phyloP scores from a whole-genome alignment of 345 rosid species.

The Citrus maxima region DNA sequence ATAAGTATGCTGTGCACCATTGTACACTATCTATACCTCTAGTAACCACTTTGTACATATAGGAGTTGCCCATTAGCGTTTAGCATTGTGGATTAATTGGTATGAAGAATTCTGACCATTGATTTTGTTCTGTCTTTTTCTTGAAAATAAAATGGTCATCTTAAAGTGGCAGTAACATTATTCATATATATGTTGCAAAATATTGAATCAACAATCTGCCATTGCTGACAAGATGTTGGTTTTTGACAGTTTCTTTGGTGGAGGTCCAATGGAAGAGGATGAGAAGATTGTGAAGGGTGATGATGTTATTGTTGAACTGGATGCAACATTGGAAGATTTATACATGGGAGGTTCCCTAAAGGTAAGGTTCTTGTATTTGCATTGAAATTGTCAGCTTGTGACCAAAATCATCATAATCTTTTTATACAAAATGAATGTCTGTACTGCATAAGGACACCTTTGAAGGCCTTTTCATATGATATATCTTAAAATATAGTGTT shows the following conservation, averaged over 20 bases:
- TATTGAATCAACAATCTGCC: not conserved
- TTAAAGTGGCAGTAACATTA: not conserved
- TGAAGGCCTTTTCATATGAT: not conserved
- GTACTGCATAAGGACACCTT: not conserved
- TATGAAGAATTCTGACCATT: not conserved
- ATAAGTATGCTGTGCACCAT: not conserved
- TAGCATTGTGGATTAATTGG: not conserved
- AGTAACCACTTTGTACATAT: not conserved
- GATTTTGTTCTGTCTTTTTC: not conserved
- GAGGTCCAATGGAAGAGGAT: constrained; percentile 85
- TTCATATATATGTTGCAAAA: not conserved
- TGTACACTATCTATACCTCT: not conserved
- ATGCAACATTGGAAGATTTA: constrained; percentile 89
- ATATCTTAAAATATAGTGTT: not conserved
- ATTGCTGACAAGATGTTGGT: constrained; percentile 3
- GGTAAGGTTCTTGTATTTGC: constrained; percentile 36
- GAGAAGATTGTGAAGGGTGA: constrained; percentile 87
- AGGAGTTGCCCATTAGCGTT: not conserved
- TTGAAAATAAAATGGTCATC: not conserved
- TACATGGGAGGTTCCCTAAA: constrained; percentile 97
- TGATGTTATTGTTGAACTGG: constrained; percentile 92
- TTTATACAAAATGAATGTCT: not conserved
- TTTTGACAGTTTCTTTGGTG: constrained; percentile 71
- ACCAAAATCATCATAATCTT: not conserved
- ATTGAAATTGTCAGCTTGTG: not conserved